These are phyloP conservation scores for Aureobasidium sp. DNA, from an alignment of 2,329 filamentous ascomycete genomes.

Conservation along the genomic window DNA sequence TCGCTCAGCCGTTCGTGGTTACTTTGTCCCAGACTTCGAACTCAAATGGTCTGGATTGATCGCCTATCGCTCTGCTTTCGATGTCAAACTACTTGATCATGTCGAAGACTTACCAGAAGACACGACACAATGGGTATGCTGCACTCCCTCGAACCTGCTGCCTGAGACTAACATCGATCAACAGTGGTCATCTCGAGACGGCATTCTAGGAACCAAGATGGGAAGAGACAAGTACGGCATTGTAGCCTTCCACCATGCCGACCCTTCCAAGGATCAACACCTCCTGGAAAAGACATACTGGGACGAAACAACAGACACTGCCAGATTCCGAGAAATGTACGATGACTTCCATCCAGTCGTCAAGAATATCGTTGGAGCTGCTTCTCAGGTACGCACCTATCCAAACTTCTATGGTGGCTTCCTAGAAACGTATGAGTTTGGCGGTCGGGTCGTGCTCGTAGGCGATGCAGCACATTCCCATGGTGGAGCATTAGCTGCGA, in stretches of 20 bases:
- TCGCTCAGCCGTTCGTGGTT: constrained; percentile 27
- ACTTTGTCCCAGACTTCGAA: constrained; percentile 25
- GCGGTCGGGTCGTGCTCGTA: constrained; percentile 27
- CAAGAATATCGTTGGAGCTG: constrained; percentile 27
- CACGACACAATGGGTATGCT: constrained; percentile 27
- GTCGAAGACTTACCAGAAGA: constrained; percentile 31
- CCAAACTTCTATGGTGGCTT: constrained; percentile 30
- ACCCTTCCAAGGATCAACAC: neutral
- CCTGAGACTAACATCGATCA: neutral
- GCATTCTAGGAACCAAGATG: constrained; percentile 27
- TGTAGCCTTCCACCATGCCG: constrained; percentile 20
- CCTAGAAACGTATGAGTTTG: constrained; percentile 28
- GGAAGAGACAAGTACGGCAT: constrained; percentile 27
- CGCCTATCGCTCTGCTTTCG: constrained; percentile 33
- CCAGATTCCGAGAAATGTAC: neutral
- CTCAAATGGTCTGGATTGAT: constrained; percentile 34
- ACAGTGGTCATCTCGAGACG: neutral
- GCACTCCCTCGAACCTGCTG: too few relatives aligned
- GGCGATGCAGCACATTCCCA: constrained; percentile 36
- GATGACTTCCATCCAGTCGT: constrained; percentile 23
- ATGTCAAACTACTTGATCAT: constrained; percentile 26
- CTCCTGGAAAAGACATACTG: neutral
- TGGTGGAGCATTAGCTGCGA: constrained; percentile 33
- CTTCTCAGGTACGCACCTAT: constrained; percentile 29
- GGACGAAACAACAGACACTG: constrained; percentile 18